Conservation (phyloP, 495 filamentous ascomycete genomes). For the Jackrogersella multiformis region DNA sequence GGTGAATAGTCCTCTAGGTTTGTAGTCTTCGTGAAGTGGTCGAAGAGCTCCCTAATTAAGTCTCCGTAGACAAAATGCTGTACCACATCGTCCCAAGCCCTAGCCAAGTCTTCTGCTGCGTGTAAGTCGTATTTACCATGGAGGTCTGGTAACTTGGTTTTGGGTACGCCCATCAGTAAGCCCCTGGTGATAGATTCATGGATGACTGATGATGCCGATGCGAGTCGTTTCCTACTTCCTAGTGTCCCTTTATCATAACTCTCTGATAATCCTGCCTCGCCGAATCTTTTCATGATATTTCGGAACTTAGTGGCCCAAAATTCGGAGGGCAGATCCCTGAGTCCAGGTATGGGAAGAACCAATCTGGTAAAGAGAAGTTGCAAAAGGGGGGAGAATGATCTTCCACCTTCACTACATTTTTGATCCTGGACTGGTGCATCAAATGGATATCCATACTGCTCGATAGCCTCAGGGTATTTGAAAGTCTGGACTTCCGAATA, state of each 20-base stretch:
- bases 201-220: slow-evolving; percentile 68
- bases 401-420: neutral
- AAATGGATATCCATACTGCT: slow-evolving; percentile 69
- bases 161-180: slow-evolving; percentile 60
- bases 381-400: slow-evolving; percentile 64
- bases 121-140: slow-evolving; percentile 61
- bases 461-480: slow-evolving; percentile 63
- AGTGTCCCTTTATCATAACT: slow-evolving; percentile 74
- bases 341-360: slow-evolving; percentile 64
- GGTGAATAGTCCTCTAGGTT: slow-evolving; percentile 65
- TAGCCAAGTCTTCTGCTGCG: slow-evolving; percentile 60
- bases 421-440: slow-evolving; percentile 12
- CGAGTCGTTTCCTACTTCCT: slow-evolving; percentile 70
- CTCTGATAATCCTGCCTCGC: slow-evolving; percentile 67
- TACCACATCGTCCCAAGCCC: slow-evolving; percentile 66
- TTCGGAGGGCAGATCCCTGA: slow-evolving; percentile 62
- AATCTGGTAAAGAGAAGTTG: slow-evolving; percentile 66
- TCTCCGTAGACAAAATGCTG: slow-evolving; percentile 67
- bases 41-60: slow-evolving; percentile 65
- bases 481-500: slow-evolving; percentile 70
- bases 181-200: slow-evolving; percentile 69
- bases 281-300: slow-evolving; percentile 60
- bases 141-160: slow-evolving; percentile 42
- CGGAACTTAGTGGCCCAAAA: slow-evolving; percentile 66
- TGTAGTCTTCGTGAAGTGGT: slow-evolving; percentile 60